A percentile compares a stretch with the other conserved stretches of the same genome.
Conservation (phyloP, 2,329 filamentous ascomycete genomes). For the Bipolaris zeicola region DNA sequence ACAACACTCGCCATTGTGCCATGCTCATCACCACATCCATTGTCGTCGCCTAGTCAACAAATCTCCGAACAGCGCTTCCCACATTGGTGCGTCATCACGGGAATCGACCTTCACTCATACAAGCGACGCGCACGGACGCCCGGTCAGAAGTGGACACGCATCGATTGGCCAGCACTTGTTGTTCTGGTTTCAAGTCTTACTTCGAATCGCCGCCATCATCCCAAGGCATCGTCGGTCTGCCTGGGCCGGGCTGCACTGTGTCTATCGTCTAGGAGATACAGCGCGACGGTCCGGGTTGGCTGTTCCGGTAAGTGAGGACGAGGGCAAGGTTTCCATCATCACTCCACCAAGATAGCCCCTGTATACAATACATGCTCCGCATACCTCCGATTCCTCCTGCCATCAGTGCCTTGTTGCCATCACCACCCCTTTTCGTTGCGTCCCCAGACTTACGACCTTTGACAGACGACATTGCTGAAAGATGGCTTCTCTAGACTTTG, state of each 20-base stretch:
- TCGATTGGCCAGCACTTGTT: constrained; percentile 42
- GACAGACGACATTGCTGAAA: constrained; percentile 19
- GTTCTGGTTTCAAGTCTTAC: constrained; percentile 32
- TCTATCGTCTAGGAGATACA: constrained; percentile 38
- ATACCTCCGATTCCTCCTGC: neutral
- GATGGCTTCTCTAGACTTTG: constrained; percentile 97
- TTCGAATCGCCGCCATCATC: constrained; percentile 31
- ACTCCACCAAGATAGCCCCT: neutral
- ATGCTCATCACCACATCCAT: constrained; percentile 21
- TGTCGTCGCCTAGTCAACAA: constrained; percentile 38
- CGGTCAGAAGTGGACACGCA: constrained; percentile 29
- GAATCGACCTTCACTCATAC: constrained; percentile 41
- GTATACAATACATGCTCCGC: neutral
- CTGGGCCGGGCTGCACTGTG: constrained; percentile 42
- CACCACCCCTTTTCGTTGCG: constrained; percentile 3
- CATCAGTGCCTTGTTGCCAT: neutral
- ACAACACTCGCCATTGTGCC: constrained; percentile 23
- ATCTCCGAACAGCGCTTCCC: constrained; percentile 38
- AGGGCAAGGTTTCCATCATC: constrained; percentile 2
- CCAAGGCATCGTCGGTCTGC: constrained; percentile 37
- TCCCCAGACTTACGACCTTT: constrained; percentile 9
- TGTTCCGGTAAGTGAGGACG: constrained; percentile 35
- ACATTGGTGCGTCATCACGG: constrained; percentile 33
- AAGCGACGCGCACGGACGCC: constrained; percentile 32
- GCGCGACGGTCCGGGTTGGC: constrained; percentile 41